Conservation (phyloP, 345 rosid species). For the Eucalyptus curtisii region DNA sequence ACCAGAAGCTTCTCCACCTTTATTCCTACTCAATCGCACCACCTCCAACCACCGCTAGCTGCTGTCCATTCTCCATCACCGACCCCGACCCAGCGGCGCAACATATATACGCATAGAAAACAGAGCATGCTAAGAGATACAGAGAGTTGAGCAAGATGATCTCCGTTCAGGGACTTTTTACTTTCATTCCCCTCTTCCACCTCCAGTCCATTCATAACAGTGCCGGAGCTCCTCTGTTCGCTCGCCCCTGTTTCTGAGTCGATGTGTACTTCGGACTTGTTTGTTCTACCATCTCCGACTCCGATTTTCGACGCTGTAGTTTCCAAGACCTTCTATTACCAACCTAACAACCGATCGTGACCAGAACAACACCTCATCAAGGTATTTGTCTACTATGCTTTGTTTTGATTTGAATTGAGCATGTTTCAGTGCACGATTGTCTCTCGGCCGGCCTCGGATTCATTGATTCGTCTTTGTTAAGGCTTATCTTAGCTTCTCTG, state of each 20-base stretch:
- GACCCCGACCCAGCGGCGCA: background rate
- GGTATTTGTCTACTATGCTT: no score
- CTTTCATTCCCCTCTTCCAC: background rate
- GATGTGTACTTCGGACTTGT: no score
- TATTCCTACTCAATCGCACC: background rate
- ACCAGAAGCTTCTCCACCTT: no score
- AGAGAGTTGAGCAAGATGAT: background rate
- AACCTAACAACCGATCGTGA: no score
- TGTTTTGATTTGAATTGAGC: no score
- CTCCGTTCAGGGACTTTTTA: background rate
- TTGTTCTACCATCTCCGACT: background rate
- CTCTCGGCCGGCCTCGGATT: no score
- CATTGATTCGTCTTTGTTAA: no score
- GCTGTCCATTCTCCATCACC: background rate
- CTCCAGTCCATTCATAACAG: background rate
- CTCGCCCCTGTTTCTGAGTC: background rate
- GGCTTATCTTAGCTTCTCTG: no score
- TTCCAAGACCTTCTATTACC: no score
- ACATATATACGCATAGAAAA: background rate
- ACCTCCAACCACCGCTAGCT: background rate
- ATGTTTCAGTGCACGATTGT: no score
- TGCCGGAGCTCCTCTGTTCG: background rate
- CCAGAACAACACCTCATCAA: no score
- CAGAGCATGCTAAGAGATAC: background rate
- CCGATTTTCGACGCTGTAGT: background rate